phyloP scores from a whole-genome alignment of 2,329 filamentous ascomycete genomes.

The Beauveria sp. region DNA sequence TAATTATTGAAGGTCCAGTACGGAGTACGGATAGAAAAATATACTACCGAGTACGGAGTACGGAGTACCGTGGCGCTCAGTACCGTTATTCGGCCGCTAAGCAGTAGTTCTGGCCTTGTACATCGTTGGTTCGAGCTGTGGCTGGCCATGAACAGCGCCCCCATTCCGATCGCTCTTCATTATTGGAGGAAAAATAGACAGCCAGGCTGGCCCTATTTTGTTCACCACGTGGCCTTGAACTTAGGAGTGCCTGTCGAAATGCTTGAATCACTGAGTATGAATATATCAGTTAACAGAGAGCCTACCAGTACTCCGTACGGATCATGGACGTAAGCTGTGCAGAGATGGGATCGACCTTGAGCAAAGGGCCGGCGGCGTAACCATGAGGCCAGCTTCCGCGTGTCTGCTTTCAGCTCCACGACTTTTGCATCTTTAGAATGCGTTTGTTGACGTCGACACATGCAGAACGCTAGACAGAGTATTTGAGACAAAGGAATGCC shows the following conservation, averaged over 20 bases:
- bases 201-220: not conserved
- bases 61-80: not conserved
- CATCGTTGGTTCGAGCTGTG: not conserved
- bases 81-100: not conserved
- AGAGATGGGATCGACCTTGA: not conserved
- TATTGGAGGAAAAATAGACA: not conserved
- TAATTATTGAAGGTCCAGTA: too few relatives aligned
- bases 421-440: not conserved
- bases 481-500: not conserved
- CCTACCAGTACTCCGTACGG: too few relatives aligned
- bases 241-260: not conserved
- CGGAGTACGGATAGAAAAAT: not conserved
- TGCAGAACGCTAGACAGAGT: not conserved
- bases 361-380: not conserved
- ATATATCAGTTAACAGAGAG: not conserved
- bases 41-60: not conserved
- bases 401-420: not conserved
- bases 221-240: not conserved
- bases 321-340: not conserved
- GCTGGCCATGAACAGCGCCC: not conserved
- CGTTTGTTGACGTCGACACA: not conserved
- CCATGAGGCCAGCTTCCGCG: not conserved
- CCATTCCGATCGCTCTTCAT: not conserved
- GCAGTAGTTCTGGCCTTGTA: not conserved
- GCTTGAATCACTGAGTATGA: not conserved